Percentiles rank a stretch among this genome's conserved stretches.
phyloP scores from a whole-genome alignment of 2,329 filamentous ascomycete species.

The Monilinia fructicola region DNA sequence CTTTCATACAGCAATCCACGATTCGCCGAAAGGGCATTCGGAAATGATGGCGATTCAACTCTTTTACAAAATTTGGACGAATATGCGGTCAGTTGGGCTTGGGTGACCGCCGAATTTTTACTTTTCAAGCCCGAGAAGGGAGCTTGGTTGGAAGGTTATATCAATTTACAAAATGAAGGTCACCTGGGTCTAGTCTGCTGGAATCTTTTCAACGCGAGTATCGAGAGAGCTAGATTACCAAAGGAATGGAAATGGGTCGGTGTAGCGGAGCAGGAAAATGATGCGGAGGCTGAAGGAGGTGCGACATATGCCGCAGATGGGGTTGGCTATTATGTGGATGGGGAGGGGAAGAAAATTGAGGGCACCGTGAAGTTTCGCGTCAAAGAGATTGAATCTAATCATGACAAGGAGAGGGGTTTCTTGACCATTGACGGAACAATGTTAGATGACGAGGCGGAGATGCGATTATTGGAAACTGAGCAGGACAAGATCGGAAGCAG shows the following conservation, averaged over 20 bases:
- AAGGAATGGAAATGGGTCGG: constrained; percentile 75
- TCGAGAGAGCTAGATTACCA: constrained; percentile 75
- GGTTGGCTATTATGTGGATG: constrained; percentile 74
- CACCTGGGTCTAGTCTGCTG: constrained; percentile 88
- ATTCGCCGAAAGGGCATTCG: constrained; percentile 59
- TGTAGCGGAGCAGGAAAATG: constrained; percentile 44
- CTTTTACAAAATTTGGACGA: constrained; percentile 65
- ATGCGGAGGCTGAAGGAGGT: constrained; percentile 40
- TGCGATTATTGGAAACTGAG: constrained; percentile 56
- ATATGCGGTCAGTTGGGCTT: constrained; percentile 82
- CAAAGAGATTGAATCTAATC: constrained; percentile 78
- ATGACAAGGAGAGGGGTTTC: constrained; percentile 74
- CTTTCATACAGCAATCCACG: constrained; percentile 70
- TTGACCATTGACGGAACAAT: constrained; percentile 88
- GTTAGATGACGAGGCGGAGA: constrained; percentile 67
- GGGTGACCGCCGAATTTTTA: constrained; percentile 84
- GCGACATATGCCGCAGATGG: constrained; percentile 54
- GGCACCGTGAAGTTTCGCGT: constrained; percentile 76
- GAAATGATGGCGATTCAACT: constrained; percentile 49
- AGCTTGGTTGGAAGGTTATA: constrained; percentile 72
- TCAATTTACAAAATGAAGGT: constrained; percentile 85
- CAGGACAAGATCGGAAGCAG: constrained; percentile 43
- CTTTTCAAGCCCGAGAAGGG: constrained; percentile 76
- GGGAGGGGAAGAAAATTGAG: constrained; percentile 64
- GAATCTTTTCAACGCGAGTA: constrained; percentile 87